These are phyloP conservation scores for Petunia axillaris DNA, from an alignment of 257 asterid species.

Conservation along the genomic window DNA sequence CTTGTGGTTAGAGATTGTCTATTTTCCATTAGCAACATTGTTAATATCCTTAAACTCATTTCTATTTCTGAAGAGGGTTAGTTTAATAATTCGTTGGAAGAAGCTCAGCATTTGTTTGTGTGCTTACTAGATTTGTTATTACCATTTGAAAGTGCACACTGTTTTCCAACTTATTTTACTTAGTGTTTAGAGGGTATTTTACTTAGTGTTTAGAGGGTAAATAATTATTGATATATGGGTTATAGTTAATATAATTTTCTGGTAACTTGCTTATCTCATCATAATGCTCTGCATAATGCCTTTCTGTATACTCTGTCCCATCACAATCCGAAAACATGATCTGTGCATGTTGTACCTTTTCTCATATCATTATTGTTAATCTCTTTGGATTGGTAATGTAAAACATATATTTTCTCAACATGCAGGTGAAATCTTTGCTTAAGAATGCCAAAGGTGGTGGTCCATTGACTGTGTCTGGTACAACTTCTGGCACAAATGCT, in stretches of 20 bases:
- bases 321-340: neutral
- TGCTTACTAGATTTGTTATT: neutral
- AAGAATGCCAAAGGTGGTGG: slow-evolving; percentile 83
- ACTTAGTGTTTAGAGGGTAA: neutral
- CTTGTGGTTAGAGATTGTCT: neutral
- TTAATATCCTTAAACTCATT: neutral
- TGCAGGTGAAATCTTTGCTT: slow-evolving; percentile 87
- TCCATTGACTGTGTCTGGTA: slow-evolving; percentile 67
- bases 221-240: neutral
- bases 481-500: slow-evolving; percentile 60
- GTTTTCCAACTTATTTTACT: neutral
- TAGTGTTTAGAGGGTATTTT: neutral
- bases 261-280: slow-evolving; percentile 3
- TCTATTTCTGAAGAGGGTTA: neutral
- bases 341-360: neutral
- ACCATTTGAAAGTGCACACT: neutral
- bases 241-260: neutral
- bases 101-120: neutral
- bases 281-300: slow-evolving; percentile 9
- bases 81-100: neutral
- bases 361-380: slow-evolving; percentile 10
- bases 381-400: neutral
- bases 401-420: slow-evolving; percentile 12
- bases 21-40: neutral
- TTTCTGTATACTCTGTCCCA: slow-evolving; percentile 2